phyloP scores from a whole-genome alignment of 257 asterid species.

The Galeopsis tetrahit region DNA sequence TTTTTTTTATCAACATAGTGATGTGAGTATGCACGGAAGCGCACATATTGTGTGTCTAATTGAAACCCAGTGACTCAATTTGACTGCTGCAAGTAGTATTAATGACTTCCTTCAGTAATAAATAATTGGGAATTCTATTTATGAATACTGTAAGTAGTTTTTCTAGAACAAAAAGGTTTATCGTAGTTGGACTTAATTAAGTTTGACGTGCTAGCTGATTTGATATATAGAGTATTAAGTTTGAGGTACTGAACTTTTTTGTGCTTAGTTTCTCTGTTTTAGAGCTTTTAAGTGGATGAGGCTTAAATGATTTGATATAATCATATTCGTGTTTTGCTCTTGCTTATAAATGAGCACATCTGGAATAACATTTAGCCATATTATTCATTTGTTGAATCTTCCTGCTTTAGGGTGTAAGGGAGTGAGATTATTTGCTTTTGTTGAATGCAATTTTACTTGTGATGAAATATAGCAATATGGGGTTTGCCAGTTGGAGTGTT shows the following conservation, averaged over 20 bases:
- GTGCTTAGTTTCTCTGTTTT: not conserved
- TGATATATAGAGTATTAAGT: not conserved
- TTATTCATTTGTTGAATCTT: slow-evolving; percentile 20
- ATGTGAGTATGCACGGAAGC: slow-evolving; percentile 6
- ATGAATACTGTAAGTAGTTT: not conserved
- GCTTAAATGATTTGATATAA: not conserved
- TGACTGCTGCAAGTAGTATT: slow-evolving; percentile 3
- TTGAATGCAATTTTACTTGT: slow-evolving; percentile 7
- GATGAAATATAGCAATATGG: not conserved
- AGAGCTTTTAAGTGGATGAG: not conserved
- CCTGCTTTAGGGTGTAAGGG: not conserved
- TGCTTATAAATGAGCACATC: not conserved
- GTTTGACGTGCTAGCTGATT: slow-evolving; percentile 19
- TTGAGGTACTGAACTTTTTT: slow-evolving; percentile 22
- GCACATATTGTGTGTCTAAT: not conserved
- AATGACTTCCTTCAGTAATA: not conserved
- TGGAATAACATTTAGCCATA: slow-evolving; percentile 5
- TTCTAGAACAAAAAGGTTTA: slow-evolving; percentile 11
- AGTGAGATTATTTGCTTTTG: not conserved
- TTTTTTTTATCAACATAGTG: slow-evolving; percentile 9
- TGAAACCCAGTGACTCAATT: not conserved
- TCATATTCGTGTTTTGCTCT: not conserved
- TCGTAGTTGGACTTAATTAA: not conserved
- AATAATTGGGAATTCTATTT: slow-evolving; percentile 13
- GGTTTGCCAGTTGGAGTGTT: slow-evolving; percentile 5